A percentile compares a stretch with the other conserved stretches of the same genome.
These are phyloP conservation scores for Lasiodiplodia hormozganensis DNA, from an alignment of 2,329 filamentous ascomycete genomes.

Conservation along the genomic window DNA sequence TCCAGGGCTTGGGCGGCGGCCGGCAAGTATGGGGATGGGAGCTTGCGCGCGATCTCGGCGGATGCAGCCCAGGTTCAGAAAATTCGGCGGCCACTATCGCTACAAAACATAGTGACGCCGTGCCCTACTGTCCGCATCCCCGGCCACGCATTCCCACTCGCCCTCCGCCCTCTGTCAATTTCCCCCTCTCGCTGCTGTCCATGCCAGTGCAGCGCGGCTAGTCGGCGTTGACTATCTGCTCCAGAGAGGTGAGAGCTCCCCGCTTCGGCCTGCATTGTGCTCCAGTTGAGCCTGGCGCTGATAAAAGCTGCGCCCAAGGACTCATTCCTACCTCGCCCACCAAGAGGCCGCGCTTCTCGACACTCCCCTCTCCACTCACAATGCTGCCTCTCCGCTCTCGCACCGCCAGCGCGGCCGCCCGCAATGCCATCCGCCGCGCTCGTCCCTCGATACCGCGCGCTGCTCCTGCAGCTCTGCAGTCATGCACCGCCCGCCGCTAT, in stretches of 20 bases:
- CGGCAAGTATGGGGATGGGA: constrained; percentile 17
- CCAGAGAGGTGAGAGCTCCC: constrained; percentile 8
- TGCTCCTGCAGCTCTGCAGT: constrained; percentile 18
- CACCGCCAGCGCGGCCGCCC: constrained; percentile 28
- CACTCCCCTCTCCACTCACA: constrained; percentile 24
- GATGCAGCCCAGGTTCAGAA: constrained; percentile 1
- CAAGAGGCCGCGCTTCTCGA: constrained; percentile 9
- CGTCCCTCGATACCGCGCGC: constrained; percentile 27
- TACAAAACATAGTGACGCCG: constrained; percentile 1
- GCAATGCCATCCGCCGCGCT: constrained; percentile 29
- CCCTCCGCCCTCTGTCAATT: constrained; percentile 11
- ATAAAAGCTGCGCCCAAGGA: constrained; percentile 30
- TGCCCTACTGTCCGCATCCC: not conserved
- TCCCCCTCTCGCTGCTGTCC: constrained; percentile 16
- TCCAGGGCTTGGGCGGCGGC: not conserved
- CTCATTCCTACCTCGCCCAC: constrained; percentile 13
- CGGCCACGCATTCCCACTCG: not conserved
- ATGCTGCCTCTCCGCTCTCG: constrained; percentile 31
- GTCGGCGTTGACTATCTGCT: constrained; percentile 22
- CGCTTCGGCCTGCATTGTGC: constrained; percentile 9
- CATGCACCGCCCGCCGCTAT: constrained; percentile 25
- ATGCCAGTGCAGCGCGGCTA: constrained; percentile 25
- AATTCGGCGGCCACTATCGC: not conserved
- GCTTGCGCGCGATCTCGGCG: constrained; percentile 13
- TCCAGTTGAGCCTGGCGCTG: constrained; percentile 23